Conservation (phyloP, 129 eudicot genomes). For the Flaveria bidentis region DNA sequence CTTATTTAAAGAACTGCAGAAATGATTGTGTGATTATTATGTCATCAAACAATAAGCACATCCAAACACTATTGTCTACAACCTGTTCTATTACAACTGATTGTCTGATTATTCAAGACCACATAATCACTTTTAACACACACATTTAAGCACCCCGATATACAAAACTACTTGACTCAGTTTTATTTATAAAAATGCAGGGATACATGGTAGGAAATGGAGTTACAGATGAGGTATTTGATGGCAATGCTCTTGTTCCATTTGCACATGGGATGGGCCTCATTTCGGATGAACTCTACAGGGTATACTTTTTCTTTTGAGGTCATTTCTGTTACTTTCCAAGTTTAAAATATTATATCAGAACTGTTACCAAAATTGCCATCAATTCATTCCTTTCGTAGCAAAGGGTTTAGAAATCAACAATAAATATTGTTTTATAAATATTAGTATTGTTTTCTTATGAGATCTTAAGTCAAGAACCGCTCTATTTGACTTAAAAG, state of each 20-base stretch:
- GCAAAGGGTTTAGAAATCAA: neutral
- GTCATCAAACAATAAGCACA: neutral
- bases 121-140: neutral
- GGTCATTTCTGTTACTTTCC: neutral
- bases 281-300: constrained; percentile 74
- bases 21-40: too few relatives aligned
- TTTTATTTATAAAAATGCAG: constrained; percentile 37
- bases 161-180: constrained; percentile 8
- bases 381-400: neutral
- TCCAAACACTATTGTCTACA: neutral
- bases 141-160: neutral
- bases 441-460: neutral
- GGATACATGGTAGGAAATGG: constrained; percentile 99
- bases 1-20: neutral
- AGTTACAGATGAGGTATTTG: constrained; percentile 73
- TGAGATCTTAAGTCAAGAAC: neutral
- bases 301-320: constrained; percentile 41
- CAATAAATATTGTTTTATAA: neutral
- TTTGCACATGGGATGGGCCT: constrained; percentile 99
- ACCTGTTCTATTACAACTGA: neutral
- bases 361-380: neutral
- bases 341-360: constrained; percentile 3
- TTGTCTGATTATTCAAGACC: neutral
- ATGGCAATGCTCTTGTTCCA: constrained; percentile 96
- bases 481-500: neutral